Evolutionary conservation across 2,329 filamentous ascomycete species (phyloP).

Genomic region (Ambrosiella cleistominuta): DNA sequence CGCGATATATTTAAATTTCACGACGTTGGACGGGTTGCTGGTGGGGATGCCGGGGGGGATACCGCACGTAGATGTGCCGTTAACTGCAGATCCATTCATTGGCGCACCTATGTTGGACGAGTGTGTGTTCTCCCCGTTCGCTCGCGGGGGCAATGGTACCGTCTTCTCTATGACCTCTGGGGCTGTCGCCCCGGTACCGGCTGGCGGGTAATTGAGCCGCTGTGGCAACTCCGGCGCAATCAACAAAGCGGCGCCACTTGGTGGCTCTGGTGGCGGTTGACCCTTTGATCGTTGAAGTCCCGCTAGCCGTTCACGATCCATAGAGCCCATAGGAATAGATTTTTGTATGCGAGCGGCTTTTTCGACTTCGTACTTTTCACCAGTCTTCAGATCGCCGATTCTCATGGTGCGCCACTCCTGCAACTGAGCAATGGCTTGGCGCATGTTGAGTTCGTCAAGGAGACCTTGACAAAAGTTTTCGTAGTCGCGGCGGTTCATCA

Average conservation of each 20-base stretch:
- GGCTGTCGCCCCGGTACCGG: constrained; percentile 15
- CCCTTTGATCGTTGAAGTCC: constrained; percentile 53
- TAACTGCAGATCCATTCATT: constrained; percentile 32
- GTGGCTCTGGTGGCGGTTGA: constrained; percentile 47
- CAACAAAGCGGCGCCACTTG: constrained; percentile 56
- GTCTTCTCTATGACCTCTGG: constrained; percentile 17
- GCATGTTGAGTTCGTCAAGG: constrained; percentile 77
- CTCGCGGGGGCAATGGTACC: not conserved
- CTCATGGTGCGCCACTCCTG: constrained; percentile 83
- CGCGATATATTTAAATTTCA: constrained; percentile 34
- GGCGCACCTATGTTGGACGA: constrained; percentile 30
- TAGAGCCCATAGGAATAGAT: constrained; percentile 54
- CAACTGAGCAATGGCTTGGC: constrained; percentile 74
- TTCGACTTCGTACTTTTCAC: constrained; percentile 84
- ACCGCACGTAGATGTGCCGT: constrained; percentile 27
- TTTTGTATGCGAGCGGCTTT: constrained; percentile 62
- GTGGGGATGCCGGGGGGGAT: constrained; percentile 18
- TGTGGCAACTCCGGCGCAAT: constrained; percentile 64
- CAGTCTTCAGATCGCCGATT: constrained; percentile 68
- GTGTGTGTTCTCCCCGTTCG: constrained; percentile 35
- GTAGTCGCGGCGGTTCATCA: constrained; percentile 92
- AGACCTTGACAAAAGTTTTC: constrained; percentile 70
- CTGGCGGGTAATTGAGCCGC: constrained; percentile 26
- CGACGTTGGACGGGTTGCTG: constrained; percentile 15
- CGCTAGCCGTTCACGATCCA: constrained; percentile 65